Evolutionary conservation across 2,329 filamentous ascomycete genomes (phyloP), one percentile per base, ranked within the genome.

Genomic region (Exophiala viscosa): DNA sequence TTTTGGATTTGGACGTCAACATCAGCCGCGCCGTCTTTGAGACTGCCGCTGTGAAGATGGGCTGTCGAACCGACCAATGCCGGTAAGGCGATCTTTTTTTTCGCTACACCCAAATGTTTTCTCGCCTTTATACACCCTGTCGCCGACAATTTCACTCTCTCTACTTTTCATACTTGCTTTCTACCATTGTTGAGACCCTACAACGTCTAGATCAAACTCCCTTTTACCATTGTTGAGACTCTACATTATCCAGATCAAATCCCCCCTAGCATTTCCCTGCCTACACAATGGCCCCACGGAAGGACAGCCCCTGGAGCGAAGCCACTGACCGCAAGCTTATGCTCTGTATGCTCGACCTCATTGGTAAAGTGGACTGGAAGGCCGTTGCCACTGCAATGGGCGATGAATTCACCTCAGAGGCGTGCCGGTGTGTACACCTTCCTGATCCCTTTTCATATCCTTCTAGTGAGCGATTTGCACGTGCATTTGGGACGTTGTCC

Each of bases 351-450:
- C 40, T 62, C 11, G 58, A 62, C 31, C 53, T 45, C 20, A 52
- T 45, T 3, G 46, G 50, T 9, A 61, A 59, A 48, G 48, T 52
- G 11, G 46, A 57, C 44, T 65, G 60, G 59, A 55, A 49, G 1
- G 11, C 38, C 9, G 48, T 64, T 42, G 44, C 62, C 32, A 39
- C 17, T 1, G 28, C 40, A 5, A 60, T 64, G 56, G 59, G 59
- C 2, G 17, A 33, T 17, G 62, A 44, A 1, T 61, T 60, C 45
- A 61, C 56, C 28, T 41, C 41, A 49, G 54, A 62, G 17, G 52
- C 59, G 11, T 60, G 59, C 45, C 59, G 59, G 62, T 64, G 52
- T 45, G 60, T 54, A 7, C 40, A 43, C 33, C 33, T 32, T 32
- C 18, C 40, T 20, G 40, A 28, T n/a, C 15, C 18, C n/a, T 13